Base-by-base conservation (phyloP, 2,329 filamentous ascomycete species). In the Aureobasidium sp. region DNA sequence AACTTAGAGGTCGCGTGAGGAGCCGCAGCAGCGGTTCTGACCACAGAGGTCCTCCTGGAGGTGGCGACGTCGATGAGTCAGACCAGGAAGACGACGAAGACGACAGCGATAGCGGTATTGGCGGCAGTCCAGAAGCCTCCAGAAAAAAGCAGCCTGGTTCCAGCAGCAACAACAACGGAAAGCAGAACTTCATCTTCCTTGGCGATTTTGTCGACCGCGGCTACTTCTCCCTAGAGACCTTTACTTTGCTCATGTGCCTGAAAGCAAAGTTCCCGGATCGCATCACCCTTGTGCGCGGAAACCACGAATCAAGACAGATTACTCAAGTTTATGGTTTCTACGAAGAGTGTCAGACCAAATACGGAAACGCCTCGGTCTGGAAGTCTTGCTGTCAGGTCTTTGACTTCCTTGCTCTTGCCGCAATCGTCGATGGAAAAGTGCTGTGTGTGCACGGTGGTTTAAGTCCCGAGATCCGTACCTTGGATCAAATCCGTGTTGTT, bases 261-360 rank as follows among this genome's bases (percentile, higher is more conserved):
- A 89, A 89, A 72, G 86, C 85, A 14, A 87, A 88, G 84, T 63
- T 63, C 65, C 94, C 94, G 65, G 87, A 93, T 77, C 90, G 94
- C 78, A 97, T 99, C 78, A 97, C 94, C 70, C 95, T 99, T 74
- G 89, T 99, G 68, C 92, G 94, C 73, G 94, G 94, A 73, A 99
- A 99, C 79, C 94, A 99, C 83, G 94, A 99, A 79, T 97, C 92
- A 66, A 88, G 94, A 70, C 94, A 99, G 78, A 99, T 99, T 76
- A 99, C 94, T 49, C 93, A 97, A 77, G 94, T 99, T 63, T 99
- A 99, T 75, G 94, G 94, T 65, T 99, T 99, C 80, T 99, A 99
- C 80, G 94, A 97, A 75, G 94, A 99, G 77, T 99, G 94, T 75
- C 85, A 97, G 70, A 90, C 92, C 74, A 99, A 99, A 80, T 99